Percentiles rank a stretch among this genome's conserved stretches.
Evolutionary conservation across 208 protist genomes (phyloP).

Genomic region (Acanthamoeba polyphaga): DNA sequence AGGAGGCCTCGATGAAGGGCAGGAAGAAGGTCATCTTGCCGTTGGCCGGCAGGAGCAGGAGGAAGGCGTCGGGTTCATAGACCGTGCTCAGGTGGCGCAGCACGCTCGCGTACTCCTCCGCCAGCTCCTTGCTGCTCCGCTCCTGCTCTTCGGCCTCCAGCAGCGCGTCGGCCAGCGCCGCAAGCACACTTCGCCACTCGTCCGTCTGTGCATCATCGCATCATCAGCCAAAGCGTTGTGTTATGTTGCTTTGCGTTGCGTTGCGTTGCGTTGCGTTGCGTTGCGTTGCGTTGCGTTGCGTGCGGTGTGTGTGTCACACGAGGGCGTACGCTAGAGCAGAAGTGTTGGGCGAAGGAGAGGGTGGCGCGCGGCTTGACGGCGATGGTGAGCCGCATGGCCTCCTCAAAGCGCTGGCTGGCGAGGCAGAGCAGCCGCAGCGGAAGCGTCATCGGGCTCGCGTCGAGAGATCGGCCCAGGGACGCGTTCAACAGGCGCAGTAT

Average conservation of each 20-base stretch:
- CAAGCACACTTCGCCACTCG: slow-evolving; percentile 19
- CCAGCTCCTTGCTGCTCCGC: background rate
- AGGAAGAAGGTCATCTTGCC: slow-evolving; percentile 52
- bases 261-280: no score
- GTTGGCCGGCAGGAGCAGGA: slow-evolving; percentile 40
- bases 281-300: no score
- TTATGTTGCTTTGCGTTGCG: no score
- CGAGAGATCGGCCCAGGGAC: background rate
- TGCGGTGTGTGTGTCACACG: background rate
- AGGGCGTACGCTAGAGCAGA: background rate
- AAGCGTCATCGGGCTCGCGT: background rate
- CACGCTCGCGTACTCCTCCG: slow-evolving; percentile 30
- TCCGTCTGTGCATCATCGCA: background rate
- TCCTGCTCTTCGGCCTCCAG: slow-evolving; percentile 4
- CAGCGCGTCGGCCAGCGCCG: slow-evolving; percentile 7
- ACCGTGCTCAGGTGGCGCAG: background rate
- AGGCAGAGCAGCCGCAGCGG: slow-evolving; percentile 3
- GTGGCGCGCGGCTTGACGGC: slow-evolving; percentile 7
- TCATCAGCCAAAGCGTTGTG: no score
- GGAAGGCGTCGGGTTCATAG: slow-evolving; percentile 24
- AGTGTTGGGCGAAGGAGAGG: slow-evolving; percentile 26
- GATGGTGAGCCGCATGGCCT: slow-evolving; percentile 1
- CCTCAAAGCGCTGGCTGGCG: slow-evolving; percentile 7
- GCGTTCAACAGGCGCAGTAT: background rate
- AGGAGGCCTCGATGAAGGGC: slow-evolving; percentile 55